These are phyloP conservation scores for Hypoxylon lenormandii DNA, from an alignment of 495 filamentous ascomycete species.

Conservation along the genomic window DNA sequence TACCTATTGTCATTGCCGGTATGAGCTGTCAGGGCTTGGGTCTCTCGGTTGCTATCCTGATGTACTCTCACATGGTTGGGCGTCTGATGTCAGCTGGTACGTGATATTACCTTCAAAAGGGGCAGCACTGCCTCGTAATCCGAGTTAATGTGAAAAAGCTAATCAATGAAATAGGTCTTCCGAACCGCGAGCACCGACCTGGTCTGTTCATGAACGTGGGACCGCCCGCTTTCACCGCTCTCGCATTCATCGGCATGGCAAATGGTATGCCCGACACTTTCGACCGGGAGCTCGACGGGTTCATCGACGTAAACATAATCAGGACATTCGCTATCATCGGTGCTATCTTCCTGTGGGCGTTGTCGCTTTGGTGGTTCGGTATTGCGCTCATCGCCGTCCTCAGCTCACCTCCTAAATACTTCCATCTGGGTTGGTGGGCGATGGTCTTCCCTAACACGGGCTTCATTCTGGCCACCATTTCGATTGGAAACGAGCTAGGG, in stretches of 20 bases:
- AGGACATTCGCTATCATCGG: slow-evolving; percentile 65
- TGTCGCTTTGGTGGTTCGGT: slow-evolving; percentile 79
- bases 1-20: slow-evolving; percentile 64
- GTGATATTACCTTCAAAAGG: slow-evolving; percentile 38
- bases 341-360: slow-evolving; percentile 74
- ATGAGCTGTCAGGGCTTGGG: slow-evolving; percentile 67
- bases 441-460: slow-evolving; percentile 73
- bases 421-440: slow-evolving; percentile 69
- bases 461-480: slow-evolving; percentile 64
- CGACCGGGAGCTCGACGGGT: slow-evolving; percentile 43
- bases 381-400: slow-evolving; percentile 68
- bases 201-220: slow-evolving; percentile 81
- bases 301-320: slow-evolving; percentile 56
- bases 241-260: slow-evolving; percentile 75
- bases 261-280: slow-evolving; percentile 58
- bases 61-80: slow-evolving; percentile 70
- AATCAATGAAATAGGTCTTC: slow-evolving; percentile 54
- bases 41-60: slow-evolving; percentile 61
- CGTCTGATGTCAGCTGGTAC: slow-evolving; percentile 71
- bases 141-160: slow-evolving; percentile 15
- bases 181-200: slow-evolving; percentile 62
- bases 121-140: neutral
- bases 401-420: slow-evolving; percentile 61
- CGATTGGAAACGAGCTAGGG: slow-evolving; percentile 58
- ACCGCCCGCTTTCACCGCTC: slow-evolving; percentile 74